Evolutionary conservation across 78 protist genomes (phyloP).

Genomic region (Paulinella micropora): DNA sequence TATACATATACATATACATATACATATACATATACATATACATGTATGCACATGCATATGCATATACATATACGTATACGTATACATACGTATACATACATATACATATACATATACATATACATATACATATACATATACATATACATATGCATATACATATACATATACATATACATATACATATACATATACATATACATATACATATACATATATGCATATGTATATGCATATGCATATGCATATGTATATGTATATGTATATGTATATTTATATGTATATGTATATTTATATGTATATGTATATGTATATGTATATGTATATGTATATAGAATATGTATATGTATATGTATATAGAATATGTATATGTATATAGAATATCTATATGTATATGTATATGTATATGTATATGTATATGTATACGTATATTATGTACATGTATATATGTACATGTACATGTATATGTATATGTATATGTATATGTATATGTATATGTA

Average conservation of each 20-base stretch:
- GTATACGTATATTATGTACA: too few relatives aligned
- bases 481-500: too few relatives aligned
- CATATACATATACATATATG: background rate
- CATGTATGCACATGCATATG: background rate
- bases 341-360: background rate
- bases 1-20: background rate
- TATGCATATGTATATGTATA: background rate
- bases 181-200: background rate
- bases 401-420: too few relatives aligned
- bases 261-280: background rate
- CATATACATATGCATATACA: background rate
- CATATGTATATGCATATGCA: background rate
- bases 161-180: background rate
- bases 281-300: background rate
- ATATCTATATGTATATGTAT: background rate
- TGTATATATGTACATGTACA: too few relatives aligned
- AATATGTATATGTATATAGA: background rate
- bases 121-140: background rate
- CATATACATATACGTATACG: background rate
- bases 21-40: background rate
- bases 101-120: background rate
- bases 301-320: background rate
- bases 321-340: background rate
- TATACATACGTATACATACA: background rate
- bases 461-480: too few relatives aligned